Conservation (phyloP, 2,329 filamentous ascomycete genomes). For the Hymenoscyphus salicellus region DNA sequence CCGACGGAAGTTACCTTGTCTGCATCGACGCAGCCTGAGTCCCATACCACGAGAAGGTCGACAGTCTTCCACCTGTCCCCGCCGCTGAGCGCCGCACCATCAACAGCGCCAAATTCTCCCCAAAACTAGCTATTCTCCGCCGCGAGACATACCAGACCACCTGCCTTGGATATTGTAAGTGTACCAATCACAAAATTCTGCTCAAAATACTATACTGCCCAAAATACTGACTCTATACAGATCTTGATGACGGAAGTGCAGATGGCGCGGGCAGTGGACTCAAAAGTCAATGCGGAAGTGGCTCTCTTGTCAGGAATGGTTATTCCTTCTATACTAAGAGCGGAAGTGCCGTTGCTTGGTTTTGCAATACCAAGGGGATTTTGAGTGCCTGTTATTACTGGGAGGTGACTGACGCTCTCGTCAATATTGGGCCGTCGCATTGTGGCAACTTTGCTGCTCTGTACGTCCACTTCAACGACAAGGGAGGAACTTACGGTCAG, state of each 20-base stretch:
- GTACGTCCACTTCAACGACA: background rate
- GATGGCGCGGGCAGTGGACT: background rate
- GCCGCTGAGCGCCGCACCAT: background rate
- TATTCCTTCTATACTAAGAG: background rate
- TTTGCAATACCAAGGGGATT: background rate
- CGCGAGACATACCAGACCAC: background rate
- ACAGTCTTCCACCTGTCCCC: background rate
- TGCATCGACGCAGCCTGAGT: background rate
- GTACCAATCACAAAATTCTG: background rate
- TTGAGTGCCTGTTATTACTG: background rate
- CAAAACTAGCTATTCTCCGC: background rate
- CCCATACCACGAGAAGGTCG: background rate
- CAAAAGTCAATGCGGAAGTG: background rate
- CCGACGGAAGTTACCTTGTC: background rate
- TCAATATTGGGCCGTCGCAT: background rate
- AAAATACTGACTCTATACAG: background rate
- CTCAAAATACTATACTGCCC: too few species aligned
- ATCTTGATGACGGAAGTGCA: background rate
- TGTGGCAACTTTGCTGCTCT: background rate
- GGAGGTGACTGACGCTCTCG: background rate
- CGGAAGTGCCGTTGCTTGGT: background rate
- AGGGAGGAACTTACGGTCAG: conserved; percentile 1
- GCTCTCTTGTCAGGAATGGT: background rate
- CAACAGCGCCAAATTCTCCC: background rate
- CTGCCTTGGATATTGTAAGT: background rate